A percentile compares a stretch with the other conserved stretches of the same genome.
Evolutionary conservation across 2,329 filamentous ascomycete genomes (phyloP).

Genomic region (Fusarium sp.): DNA sequence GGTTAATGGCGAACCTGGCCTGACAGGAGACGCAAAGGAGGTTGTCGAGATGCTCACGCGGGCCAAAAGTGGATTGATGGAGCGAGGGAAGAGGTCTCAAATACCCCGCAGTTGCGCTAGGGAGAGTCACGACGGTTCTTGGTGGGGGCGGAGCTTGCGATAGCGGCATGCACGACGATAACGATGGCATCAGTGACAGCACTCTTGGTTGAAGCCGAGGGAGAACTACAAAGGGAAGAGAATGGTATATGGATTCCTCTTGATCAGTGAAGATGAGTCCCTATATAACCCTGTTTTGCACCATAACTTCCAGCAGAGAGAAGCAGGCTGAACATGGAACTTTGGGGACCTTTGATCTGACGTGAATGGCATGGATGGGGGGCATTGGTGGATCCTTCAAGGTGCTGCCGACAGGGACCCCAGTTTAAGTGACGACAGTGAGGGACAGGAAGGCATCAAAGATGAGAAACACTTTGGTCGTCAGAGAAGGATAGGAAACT

Average conservation of each 20-base stretch:
- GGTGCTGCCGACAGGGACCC: slow-evolving; percentile 34
- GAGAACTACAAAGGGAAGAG: not conserved
- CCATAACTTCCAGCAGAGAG: not conserved
- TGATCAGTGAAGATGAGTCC: no score
- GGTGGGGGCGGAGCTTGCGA: slow-evolving; percentile 35
- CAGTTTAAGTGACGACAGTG: slow-evolving; percentile 37
- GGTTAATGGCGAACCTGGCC: slow-evolving; percentile 19
- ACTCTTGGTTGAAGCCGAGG: not conserved
- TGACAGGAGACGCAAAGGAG: slow-evolving; percentile 29
- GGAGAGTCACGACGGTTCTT: slow-evolving; percentile 36
- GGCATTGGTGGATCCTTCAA: slow-evolving; percentile 19
- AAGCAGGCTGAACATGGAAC: not conserved
- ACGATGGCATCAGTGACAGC: not conserved
- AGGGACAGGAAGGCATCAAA: slow-evolving; percentile 33
- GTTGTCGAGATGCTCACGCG: slow-evolving; percentile 34
- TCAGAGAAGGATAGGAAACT: not conserved
- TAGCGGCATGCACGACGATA: slow-evolving; percentile 40
- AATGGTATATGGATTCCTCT: not conserved
- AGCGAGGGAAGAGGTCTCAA: slow-evolving; percentile 21
- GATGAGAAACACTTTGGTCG: slow-evolving; percentile 18
- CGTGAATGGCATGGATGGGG: slow-evolving; percentile 32
- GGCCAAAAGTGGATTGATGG: slow-evolving; percentile 29
- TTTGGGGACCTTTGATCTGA: slow-evolving; percentile 25
- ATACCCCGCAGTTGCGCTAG: slow-evolving; percentile 41
- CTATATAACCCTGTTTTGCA: no score